Base-by-base conservation (phyloP, 805 yeast genomes). In the Ogataea populi-albae region DNA sequence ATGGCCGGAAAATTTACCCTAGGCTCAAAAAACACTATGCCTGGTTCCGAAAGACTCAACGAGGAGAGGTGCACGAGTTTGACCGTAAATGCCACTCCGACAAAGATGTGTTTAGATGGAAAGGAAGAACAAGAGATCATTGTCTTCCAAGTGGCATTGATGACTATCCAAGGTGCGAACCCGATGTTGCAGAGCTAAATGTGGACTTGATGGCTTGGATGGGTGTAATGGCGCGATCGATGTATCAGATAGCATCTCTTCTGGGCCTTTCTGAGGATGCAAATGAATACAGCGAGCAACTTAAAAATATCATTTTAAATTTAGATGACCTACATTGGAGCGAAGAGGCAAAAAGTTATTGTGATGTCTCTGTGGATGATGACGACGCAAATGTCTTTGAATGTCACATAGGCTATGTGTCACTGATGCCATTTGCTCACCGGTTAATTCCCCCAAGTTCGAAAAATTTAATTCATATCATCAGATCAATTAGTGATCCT, bases 71-170 rank as follows among this genome's bases (percentile, higher is more conserved):
- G 8, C 78, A 73, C 8, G 89, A 82, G 38, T 85, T 85, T 61
- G 89, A 75, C 23, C 69, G 94, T 45, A 64, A 66, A 7, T 63
- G 69, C 14, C 63, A 68, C 15, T 70, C 81, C 4, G 35, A 43
- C 3, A 54, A 58, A 6, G 96, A 88, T 55, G 84, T 79, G 0
- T 93, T 83, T 57, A 71, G 95, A 57, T 93, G 98, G 98, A 74
- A 87, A 40, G 98, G 98, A 4, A 77, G 98, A 47, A 85, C 96
- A 0, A 65, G 69, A 15, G 74, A 80, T 3, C 96, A 86, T 52
- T 85, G 95, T 56, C 68, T 91, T 35, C 93, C 98, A 6, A 82
- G 94, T 59, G 98, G 98, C 0, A 59, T 93, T 23, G 98, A 93
- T 60, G 98, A 93, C 55, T 93, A 89, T 54, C 98, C 98, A 23